Conservation (phyloP, 768 basidiomycete species). For the Naganishia kalamii region DNA sequence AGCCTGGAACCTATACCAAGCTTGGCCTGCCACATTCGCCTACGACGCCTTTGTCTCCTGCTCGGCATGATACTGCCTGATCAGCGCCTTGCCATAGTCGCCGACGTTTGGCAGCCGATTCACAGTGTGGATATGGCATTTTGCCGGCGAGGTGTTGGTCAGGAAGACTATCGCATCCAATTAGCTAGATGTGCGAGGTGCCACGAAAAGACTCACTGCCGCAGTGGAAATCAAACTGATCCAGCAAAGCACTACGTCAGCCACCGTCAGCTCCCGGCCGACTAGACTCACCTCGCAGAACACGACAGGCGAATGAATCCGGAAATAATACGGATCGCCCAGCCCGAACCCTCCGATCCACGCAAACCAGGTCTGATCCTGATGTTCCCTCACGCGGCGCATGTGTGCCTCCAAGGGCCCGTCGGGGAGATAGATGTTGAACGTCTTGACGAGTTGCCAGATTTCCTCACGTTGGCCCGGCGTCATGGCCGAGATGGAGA, state of each 20-base stretch:
- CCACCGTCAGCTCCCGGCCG: neutral
- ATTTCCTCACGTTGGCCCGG: slow-evolving; percentile 28
- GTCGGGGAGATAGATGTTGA: slow-evolving; percentile 37
- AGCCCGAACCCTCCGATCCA: slow-evolving; percentile 39
- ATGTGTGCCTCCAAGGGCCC: slow-evolving; percentile 28
- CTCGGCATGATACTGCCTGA: slow-evolving; percentile 23
- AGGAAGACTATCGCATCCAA: slow-evolving; percentile 30
- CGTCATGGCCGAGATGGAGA: slow-evolving; percentile 28
- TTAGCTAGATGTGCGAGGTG: neutral
- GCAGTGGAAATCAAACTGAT: slow-evolving; percentile 40
- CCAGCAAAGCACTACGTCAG: neutral
- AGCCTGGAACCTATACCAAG: too few species aligned
- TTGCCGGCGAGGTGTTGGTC: slow-evolving; percentile 39
- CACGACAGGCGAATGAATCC: slow-evolving; percentile 37
- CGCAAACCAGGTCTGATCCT: slow-evolving; percentile 34
- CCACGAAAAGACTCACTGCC: slow-evolving; percentile 29
- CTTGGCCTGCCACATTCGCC: too few species aligned
- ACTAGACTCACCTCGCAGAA: slow-evolving; percentile 31
- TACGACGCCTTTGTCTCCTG: slow-evolving; percentile 1
- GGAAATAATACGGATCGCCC: slow-evolving; percentile 40
- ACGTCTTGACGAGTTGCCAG: slow-evolving; percentile 28
- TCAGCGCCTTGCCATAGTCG: slow-evolving; percentile 38
- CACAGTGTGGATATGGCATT: slow-evolving; percentile 40
- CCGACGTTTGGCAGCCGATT: slow-evolving; percentile 35
- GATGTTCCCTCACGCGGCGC: slow-evolving; percentile 17